These are phyloP conservation scores for Globisporangium canariense DNA, from an alignment of 352 stramenopile genomes.

Conservation along the genomic window DNA sequence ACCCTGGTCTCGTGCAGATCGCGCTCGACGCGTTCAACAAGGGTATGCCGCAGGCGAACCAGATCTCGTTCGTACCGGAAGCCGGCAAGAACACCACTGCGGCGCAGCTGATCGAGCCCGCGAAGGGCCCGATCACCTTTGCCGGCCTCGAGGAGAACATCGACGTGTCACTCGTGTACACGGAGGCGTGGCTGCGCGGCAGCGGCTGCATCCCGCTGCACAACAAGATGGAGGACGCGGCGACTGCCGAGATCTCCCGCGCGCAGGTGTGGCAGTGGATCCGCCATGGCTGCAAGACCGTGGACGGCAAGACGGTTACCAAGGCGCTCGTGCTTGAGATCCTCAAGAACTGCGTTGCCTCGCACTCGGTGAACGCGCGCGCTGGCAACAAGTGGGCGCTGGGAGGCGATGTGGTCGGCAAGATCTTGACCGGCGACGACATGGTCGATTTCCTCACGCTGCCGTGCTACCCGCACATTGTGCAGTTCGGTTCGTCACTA, in stretches of 20 bases:
- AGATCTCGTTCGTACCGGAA: conserved; percentile 77
- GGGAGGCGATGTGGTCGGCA: conserved; percentile 58
- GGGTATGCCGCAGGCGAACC: conserved; percentile 91
- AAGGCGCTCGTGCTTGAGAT: conserved; percentile 66
- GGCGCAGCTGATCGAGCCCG: conserved; percentile 57
- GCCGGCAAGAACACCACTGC: conserved; percentile 55
- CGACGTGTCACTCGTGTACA: conserved; percentile 92
- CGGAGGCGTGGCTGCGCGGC: conserved; percentile 92
- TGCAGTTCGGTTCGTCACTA: conserved; percentile 63
- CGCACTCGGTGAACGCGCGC: conserved; percentile 39
- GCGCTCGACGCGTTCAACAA: conserved; percentile 93
- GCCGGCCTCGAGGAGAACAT: conserved; percentile 88
- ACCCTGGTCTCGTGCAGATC: conserved; percentile 92
- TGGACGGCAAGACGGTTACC: conserved; percentile 62
- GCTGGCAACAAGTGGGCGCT: conserved; percentile 65
- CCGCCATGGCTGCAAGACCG: conserved; percentile 61
- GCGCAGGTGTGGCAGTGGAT: conserved; percentile 95
- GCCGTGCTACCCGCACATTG: conserved; percentile 80
- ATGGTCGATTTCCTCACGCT: conserved; percentile 85
- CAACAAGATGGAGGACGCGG: conserved; percentile 95
- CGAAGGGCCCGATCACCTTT: conserved; percentile 76
- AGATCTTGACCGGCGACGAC: conserved; percentile 67
- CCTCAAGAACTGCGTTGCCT: conserved; percentile 59
- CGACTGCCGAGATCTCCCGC: conserved; percentile 92
- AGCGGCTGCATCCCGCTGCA: conserved; percentile 93